Base-by-base conservation (phyloP, 1,284 basidiomycete genomes). In the Ganoderma sinense region DNA sequence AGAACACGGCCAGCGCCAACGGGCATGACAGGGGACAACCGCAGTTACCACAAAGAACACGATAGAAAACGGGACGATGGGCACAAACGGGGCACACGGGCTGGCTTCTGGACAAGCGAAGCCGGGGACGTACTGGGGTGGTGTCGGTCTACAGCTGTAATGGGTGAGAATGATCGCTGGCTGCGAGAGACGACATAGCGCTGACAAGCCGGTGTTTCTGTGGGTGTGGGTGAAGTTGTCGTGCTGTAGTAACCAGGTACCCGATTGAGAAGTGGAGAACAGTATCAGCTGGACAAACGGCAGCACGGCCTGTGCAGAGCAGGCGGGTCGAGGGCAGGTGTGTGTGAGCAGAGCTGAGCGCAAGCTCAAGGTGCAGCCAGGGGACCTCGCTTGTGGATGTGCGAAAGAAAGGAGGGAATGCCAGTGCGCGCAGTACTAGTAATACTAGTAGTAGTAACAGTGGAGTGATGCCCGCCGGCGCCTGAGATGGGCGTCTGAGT, bases 401-500 rank as follows among this genome's bases (percentile, higher is more conserved):
- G 33, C 56, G 31, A 58, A 29, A 36, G 31, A 58, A 16, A 36
- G 36, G 33, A 60, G 36, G 10, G 20, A 14, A 40, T 55, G 11
- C 51, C 41, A 43, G 41, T 43, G 41, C 41, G 41, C 41, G n/a
- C n/a, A n/a, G n/a, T n/a, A n/a, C n/a, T n/a, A n/a, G n/a, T n/a
- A n/a, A n/a, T n/a, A n/a, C n/a, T n/a, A n/a, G n/a, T 3, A 33
- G 62, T 23, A 20, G 16, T n/a, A 33, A 7, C 33, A 33, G 33
- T n/a, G n/a, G 7, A 53, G 26, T 55, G 55, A 43, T 55, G 31
- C 33, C 61, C 26, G 29, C 2, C 11, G 51, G 65, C 65, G 59
- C 59, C 40, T 41, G 65, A 16, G 29, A 23, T 23, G 29, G 48
- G 67, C 62, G 67, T n/a, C 59, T 65, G 53, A 31, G 0, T 58